Percentiles rank a stretch among this genome's conserved stretches.
phyloP scores from a whole-genome alignment of 345 rosid genomes.

The Toxicodendron radicans region DNA sequence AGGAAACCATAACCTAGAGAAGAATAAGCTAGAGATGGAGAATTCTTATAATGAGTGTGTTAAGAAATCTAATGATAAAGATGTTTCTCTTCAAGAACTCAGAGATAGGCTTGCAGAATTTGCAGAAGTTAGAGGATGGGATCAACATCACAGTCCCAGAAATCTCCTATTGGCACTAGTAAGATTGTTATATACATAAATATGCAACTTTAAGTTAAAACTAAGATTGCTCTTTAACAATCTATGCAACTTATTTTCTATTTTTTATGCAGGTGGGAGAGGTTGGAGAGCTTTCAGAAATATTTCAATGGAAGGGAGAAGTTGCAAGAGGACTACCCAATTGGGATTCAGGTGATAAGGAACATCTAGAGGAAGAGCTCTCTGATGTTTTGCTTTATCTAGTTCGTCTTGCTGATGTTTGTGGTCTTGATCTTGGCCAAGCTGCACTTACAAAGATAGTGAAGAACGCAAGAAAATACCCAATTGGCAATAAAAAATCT shows the following conservation, averaged over 20 bases:
- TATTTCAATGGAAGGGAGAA: constrained; percentile 72
- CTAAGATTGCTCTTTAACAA: not conserved
- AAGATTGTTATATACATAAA: constrained; percentile 11
- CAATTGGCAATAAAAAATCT: constrained; percentile 16
- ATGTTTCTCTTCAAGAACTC: constrained; percentile 47
- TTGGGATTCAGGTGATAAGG: constrained; percentile 52
- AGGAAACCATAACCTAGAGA: not conserved
- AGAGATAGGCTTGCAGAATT: constrained; percentile 48
- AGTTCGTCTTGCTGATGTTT: constrained; percentile 52
- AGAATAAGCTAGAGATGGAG: constrained; percentile 8
- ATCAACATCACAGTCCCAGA: constrained; percentile 55
- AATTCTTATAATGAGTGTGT: constrained; percentile 10
- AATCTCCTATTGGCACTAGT: constrained; percentile 60
- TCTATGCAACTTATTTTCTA: too few species aligned
- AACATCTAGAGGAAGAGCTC: constrained; percentile 60
- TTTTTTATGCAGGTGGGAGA: constrained; percentile 53
- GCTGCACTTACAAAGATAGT: constrained; percentile 52
- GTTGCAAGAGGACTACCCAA: constrained; percentile 58
- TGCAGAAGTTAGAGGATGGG: constrained; percentile 55
- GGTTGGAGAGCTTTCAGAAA: constrained; percentile 59
- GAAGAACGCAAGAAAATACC: constrained; percentile 51
- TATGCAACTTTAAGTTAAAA: too few species aligned
- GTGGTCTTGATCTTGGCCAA: constrained; percentile 64
- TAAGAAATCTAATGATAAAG: constrained; percentile 17
- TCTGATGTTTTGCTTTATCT: constrained; percentile 67